Conservation (phyloP, 192 early-diverging fungal genomes). For the Podila epigama region DNA sequence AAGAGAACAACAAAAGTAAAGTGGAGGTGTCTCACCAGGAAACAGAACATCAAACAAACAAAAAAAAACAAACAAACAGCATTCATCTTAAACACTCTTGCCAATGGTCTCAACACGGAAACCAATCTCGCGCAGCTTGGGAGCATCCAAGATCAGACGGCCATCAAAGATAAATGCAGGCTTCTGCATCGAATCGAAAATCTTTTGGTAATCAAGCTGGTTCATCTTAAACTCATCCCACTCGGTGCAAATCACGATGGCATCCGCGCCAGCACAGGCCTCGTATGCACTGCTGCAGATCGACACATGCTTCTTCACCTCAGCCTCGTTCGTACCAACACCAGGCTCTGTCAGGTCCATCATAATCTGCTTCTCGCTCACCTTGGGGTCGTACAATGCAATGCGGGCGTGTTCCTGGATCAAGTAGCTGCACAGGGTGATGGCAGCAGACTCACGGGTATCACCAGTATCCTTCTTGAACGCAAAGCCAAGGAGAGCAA, state of each 20-base stretch:
- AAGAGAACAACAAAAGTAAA: not conserved
- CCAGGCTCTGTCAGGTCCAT: constrained; percentile 70
- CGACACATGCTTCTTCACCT: constrained; percentile 67
- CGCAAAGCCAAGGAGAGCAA: constrained; percentile 89
- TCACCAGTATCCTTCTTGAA: constrained; percentile 97
- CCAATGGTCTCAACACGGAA: constrained; percentile 79
- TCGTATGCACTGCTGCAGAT: constrained; percentile 71
- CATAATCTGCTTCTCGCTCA: constrained; percentile 71
- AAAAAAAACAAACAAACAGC: not conserved
- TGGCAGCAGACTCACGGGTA: constrained; percentile 93
- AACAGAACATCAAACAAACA: not conserved
- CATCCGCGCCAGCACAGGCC: constrained; percentile 73
- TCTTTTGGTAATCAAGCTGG: constrained; percentile 66
- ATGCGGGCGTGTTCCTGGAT: constrained; percentile 80
- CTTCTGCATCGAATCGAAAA: constrained; percentile 76
- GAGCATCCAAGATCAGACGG: constrained; percentile 74
- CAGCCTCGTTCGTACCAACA: constrained; percentile 51
- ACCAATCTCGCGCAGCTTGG: constrained; percentile 72
- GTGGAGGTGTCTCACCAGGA: too few species aligned
- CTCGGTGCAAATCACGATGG: constrained; percentile 82
- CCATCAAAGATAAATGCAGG: constrained; percentile 92
- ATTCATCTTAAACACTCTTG: constrained; percentile 10
- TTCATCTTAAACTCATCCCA: constrained; percentile 88
- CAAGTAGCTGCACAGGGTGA: constrained; percentile 80
- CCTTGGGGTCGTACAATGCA: constrained; percentile 92